Percentiles rank a stretch among this genome's conserved stretches.
Conservation (phyloP, 495 filamentous ascomycete genomes). For the Neurospora pannonica region DNA sequence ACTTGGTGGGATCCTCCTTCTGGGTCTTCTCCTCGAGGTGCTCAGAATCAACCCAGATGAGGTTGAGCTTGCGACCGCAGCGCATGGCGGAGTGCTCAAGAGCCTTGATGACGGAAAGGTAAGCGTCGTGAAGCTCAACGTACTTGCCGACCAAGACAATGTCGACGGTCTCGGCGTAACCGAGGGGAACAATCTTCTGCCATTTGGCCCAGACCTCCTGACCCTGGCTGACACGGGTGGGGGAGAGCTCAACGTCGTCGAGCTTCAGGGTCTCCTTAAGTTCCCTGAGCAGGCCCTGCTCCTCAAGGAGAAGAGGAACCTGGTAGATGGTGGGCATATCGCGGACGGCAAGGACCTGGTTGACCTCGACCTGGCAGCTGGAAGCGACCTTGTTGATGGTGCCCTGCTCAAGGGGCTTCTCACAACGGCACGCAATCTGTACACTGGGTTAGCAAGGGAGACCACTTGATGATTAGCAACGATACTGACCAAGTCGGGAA, state of each 20-base stretch:
- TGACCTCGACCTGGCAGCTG: slow-evolving; percentile 69
- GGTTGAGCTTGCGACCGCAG: slow-evolving; percentile 66
- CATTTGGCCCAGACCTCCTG: slow-evolving; percentile 61
- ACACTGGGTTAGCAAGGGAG: neutral
- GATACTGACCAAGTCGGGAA: slow-evolving; percentile 63
- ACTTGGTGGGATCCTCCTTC: slow-evolving; percentile 55
- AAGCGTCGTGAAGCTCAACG: slow-evolving; percentile 64
- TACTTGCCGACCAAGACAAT: slow-evolving; percentile 95
- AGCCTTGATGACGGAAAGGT: slow-evolving; percentile 71
- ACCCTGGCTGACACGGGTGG: slow-evolving; percentile 47
- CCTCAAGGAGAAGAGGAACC: slow-evolving; percentile 78
- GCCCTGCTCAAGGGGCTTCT: slow-evolving; percentile 54
- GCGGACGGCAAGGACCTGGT: slow-evolving; percentile 78
- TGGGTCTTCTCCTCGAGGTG: slow-evolving; percentile 61
- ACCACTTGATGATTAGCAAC: neutral
- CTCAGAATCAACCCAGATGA: slow-evolving; percentile 76
- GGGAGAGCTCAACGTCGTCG: slow-evolving; percentile 36
- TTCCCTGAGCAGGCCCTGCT: slow-evolving; percentile 60
- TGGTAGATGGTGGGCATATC: slow-evolving; percentile 85
- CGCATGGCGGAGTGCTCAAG: slow-evolving; percentile 89
- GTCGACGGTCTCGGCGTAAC: slow-evolving; percentile 48
- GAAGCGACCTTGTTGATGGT: slow-evolving; percentile 83
- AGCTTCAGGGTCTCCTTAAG: slow-evolving; percentile 54
- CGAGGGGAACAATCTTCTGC: slow-evolving; percentile 51
- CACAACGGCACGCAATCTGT: slow-evolving; percentile 86